phyloP scores from a whole-genome alignment of 2,329 filamentous ascomycete genomes.

The Sporothrix mexicana region DNA sequence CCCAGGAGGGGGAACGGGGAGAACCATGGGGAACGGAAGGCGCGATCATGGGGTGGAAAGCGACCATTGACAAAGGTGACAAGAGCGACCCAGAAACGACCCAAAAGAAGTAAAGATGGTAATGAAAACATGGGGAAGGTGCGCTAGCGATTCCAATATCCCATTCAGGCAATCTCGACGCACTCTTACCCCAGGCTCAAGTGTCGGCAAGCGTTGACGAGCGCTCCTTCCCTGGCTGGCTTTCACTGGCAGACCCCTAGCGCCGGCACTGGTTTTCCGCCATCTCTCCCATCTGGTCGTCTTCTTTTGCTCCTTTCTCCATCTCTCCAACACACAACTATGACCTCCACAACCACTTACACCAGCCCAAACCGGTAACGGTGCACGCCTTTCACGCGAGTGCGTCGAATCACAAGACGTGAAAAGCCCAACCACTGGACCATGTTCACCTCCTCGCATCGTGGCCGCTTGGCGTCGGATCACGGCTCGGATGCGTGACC shows the following conservation, averaged over 20 bases:
- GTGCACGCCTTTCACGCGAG: too few species aligned
- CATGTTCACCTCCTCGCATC: not conserved
- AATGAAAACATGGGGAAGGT: slow-evolving; percentile 15
- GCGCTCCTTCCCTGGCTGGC: not conserved
- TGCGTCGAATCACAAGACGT: too few species aligned
- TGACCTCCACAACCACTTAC: too few species aligned
- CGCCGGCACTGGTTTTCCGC: slow-evolving; percentile 21
- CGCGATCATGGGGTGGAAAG: not conserved
- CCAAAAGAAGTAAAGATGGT: too few species aligned
- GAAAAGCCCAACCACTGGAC: too few species aligned
- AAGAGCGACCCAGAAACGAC: too few species aligned
- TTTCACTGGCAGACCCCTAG: not conserved
- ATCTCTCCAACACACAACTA: not conserved
- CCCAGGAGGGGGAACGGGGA: not conserved
- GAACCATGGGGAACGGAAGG: slow-evolving; percentile 14
- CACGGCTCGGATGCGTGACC: slow-evolving; percentile 20
- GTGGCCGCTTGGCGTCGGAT: slow-evolving; percentile 16
- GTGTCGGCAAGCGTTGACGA: not conserved
- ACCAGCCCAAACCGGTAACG: too few species aligned
- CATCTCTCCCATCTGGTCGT: not conserved
- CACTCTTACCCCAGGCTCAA: too few species aligned
- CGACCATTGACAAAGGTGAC: not conserved
- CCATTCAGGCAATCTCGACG: not conserved
- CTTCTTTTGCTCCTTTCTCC: not conserved
- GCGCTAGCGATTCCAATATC: not conserved